A percentile compares a stretch with the other conserved stretches of the same genome.
These are phyloP conservation scores for Sclerotiophoma versabilis DNA, from an alignment of 2,329 filamentous ascomycete genomes.

Conservation along the genomic window DNA sequence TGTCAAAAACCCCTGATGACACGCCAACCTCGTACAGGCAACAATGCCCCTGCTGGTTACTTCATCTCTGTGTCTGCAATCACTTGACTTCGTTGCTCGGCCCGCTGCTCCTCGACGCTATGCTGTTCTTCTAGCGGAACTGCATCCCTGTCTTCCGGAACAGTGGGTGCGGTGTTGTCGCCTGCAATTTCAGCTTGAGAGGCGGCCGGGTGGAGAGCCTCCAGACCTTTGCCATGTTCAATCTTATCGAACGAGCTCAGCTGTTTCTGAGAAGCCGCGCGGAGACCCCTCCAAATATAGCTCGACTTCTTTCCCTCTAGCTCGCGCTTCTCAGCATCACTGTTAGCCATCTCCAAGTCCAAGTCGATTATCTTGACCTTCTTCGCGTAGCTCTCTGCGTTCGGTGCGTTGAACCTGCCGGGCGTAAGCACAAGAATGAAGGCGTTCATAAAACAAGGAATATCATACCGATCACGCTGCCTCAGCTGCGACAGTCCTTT, in stretches of 20 bases:
- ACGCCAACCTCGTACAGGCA: slow-evolving; percentile 40
- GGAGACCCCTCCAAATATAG: slow-evolving; percentile 88
- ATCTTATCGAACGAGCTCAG: slow-evolving; percentile 85
- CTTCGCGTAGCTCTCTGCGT: slow-evolving; percentile 72
- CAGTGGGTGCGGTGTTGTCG: slow-evolving; percentile 42
- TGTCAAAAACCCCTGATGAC: slow-evolving; percentile 17
- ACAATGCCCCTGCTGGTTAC: slow-evolving; percentile 35
- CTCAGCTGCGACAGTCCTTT: slow-evolving; percentile 74
- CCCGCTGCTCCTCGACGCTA: slow-evolving; percentile 51
- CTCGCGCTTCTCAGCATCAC: slow-evolving; percentile 64
- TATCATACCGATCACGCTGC: slow-evolving; percentile 60
- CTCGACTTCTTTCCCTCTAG: slow-evolving; percentile 78
- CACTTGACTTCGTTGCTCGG: slow-evolving; percentile 49
- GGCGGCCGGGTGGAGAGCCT: slow-evolving; percentile 55
- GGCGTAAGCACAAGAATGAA: slow-evolving; percentile 33
- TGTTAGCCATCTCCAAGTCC: slow-evolving; percentile 82
- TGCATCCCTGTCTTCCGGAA: slow-evolving; percentile 46
- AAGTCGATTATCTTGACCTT: slow-evolving; percentile 82
- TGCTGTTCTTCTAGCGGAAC: slow-evolving; percentile 47
- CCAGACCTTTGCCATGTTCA: slow-evolving; percentile 73
- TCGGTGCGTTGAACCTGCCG: slow-evolving; percentile 71
- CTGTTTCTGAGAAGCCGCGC: slow-evolving; percentile 76
- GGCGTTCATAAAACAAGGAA: slow-evolving; percentile 25
- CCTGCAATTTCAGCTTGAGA: slow-evolving; percentile 44
- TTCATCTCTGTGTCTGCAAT: slow-evolving; percentile 39